Conservation (phyloP, 768 basidiomycete species). For the Leccinum subtestaceum region DNA sequence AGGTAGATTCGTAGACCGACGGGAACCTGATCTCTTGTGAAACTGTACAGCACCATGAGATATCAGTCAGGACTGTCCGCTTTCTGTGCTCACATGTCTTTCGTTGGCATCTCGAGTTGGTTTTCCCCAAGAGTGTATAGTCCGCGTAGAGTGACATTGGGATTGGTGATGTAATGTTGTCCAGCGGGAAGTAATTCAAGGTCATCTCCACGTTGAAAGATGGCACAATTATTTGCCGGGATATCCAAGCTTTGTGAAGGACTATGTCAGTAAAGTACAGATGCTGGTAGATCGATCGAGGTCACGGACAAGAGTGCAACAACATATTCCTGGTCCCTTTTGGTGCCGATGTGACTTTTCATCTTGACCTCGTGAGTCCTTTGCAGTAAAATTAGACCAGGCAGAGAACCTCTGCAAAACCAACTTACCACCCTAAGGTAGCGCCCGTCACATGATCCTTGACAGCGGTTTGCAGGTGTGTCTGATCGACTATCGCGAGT, state of each 20-base stretch:
- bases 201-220: constrained; percentile 78
- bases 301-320: constrained; percentile 69
- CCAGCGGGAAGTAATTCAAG: constrained; percentile 76
- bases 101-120: constrained; percentile 84
- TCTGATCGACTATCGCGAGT: constrained; percentile 81
- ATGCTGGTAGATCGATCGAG: neutral
- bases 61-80: neutral
- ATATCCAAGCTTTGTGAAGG: constrained; percentile 61
- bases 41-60: constrained; percentile 39
- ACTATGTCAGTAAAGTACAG: neutral
- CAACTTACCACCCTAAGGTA: constrained; percentile 52
- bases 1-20: constrained; percentile 81
- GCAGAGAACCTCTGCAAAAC: neutral
- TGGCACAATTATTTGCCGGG: constrained; percentile 84
- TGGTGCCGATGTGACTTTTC: constrained; percentile 51
- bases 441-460: constrained; percentile 61
- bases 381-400: constrained; percentile 2
- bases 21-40: constrained; percentile 84
- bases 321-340: constrained; percentile 59
- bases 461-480: constrained; percentile 61
- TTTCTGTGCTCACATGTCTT: constrained; percentile 62
- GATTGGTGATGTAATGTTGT: constrained; percentile 82
- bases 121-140: constrained; percentile 81
- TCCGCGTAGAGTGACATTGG: constrained; percentile 77
- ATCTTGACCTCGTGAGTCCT: constrained; percentile 77